Evolutionary conservation across 1,284 basidiomycete genomes (phyloP).

Genomic region (Phenoliferia sp.): DNA sequence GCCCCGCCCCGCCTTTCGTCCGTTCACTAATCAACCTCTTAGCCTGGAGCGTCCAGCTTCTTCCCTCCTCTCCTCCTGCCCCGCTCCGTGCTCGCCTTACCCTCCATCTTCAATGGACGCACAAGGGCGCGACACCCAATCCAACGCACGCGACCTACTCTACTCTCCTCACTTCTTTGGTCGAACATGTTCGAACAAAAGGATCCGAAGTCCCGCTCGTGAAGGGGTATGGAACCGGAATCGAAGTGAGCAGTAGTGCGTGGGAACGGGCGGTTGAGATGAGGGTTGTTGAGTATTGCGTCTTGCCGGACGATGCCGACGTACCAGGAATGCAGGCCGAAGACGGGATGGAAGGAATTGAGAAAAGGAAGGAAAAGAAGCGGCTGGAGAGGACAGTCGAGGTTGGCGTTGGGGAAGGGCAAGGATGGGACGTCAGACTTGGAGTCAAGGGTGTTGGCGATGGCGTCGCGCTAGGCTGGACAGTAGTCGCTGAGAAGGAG

Average conservation of each 20-base stretch:
- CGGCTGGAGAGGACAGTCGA: conserved; percentile 71
- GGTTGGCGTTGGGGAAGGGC: conserved; percentile 65
- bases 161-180: conserved; percentile 71
- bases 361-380: conserved; percentile 58
- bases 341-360: conserved; percentile 56
- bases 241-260: conserved; percentile 67
- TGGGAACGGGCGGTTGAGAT: conserved; percentile 79
- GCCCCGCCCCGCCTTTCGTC: conserved; percentile 90
- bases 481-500: neutral
- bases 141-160: conserved; percentile 49
- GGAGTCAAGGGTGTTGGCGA: conserved; percentile 57
- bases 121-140: conserved; percentile 73
- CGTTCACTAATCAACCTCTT: conserved; percentile 82
- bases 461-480: conserved; percentile 57
- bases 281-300: conserved; percentile 75
- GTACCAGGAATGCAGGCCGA: conserved; percentile 8
- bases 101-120: conserved; percentile 93
- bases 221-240: conserved; percentile 71
- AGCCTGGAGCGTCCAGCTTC: conserved; percentile 81
- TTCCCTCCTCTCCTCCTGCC: conserved; percentile 40
- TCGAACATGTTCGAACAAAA: conserved; percentile 68
- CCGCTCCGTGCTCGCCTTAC: conserved; percentile 56
- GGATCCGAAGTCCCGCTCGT: conserved; percentile 70
- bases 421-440: conserved; percentile 86
- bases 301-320: conserved; percentile 63